phyloP scores from a whole-genome alignment of 352 stramenopile genomes.

The Phytophthora idaei region DNA sequence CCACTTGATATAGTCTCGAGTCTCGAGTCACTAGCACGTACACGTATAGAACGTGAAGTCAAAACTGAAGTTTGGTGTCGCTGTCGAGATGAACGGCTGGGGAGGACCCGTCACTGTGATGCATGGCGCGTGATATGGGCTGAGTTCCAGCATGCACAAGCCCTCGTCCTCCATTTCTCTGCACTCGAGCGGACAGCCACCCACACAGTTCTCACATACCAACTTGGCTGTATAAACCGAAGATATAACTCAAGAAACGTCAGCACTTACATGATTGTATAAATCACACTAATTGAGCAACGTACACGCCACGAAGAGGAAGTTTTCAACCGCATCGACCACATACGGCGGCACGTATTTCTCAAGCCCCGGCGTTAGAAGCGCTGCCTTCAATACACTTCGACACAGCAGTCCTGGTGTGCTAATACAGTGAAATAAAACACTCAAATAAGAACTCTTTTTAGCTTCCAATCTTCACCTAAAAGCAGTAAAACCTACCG shows the following conservation, averaged over 20 bases:
- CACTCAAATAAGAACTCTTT: slow-evolving; percentile 15
- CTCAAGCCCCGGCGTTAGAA: slow-evolving; percentile 46
- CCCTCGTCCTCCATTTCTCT: slow-evolving; percentile 32
- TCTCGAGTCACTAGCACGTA: slow-evolving; percentile 31
- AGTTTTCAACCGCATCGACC: slow-evolving; percentile 47
- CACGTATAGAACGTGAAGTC: slow-evolving; percentile 72
- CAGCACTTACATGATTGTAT: background rate
- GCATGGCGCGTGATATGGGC: slow-evolving; percentile 80
- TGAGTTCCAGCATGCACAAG: slow-evolving; percentile 65
- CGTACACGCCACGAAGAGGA: slow-evolving; percentile 56
- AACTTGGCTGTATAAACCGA: slow-evolving; percentile 41
- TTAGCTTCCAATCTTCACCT: background rate
- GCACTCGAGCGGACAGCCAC: slow-evolving; percentile 68
- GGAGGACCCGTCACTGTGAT: slow-evolving; percentile 63
- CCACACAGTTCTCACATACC: slow-evolving; percentile 77
- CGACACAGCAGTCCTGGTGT: slow-evolving; percentile 62
- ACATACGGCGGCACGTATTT: slow-evolving; percentile 46
- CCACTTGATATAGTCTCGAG: background rate
- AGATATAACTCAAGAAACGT: slow-evolving; percentile 3
- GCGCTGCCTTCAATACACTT: slow-evolving; percentile 48
- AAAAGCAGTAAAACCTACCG: slow-evolving; percentile 34
- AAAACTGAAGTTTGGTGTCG: slow-evolving; percentile 52
- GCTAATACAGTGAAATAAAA: slow-evolving; percentile 26
- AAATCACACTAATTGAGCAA: background rate
- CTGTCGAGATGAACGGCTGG: slow-evolving; percentile 62